These are phyloP conservation scores for Globisporangium polare DNA, from an alignment of 352 stramenopile genomes.

Conservation along the genomic window DNA sequence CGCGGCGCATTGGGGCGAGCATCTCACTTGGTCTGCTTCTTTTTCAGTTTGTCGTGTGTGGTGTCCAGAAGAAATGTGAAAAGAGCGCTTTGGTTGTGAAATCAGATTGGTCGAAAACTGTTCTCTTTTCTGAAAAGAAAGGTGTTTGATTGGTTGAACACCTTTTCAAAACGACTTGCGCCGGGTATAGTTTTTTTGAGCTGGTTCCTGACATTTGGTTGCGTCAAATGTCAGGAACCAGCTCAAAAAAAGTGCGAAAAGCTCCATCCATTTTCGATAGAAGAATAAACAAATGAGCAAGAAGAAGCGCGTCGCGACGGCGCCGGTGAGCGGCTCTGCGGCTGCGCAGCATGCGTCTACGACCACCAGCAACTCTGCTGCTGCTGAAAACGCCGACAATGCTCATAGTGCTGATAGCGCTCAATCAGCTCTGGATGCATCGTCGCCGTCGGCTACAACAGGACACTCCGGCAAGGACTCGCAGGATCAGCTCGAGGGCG, in stretches of 20 bases:
- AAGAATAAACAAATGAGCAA: slow-evolving; percentile 31
- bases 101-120: too few species aligned
- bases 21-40: slow-evolving; percentile 2
- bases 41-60: background rate
- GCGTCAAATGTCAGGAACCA: too few species aligned
- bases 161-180: too few species aligned
- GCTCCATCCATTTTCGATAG: background rate
- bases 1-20: slow-evolving; percentile 7
- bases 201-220: too few species aligned
- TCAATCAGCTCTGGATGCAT: background rate
- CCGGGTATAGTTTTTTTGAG: too few species aligned
- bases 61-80: slow-evolving; percentile 2
- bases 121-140: too few species aligned
- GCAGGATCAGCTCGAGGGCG: background rate
- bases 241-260: too few species aligned
- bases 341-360: background rate
- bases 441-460: background rate
- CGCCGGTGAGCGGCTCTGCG: slow-evolving; percentile 5
- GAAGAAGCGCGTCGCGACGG: slow-evolving; percentile 23
- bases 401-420: background rate
- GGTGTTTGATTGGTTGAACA: too few species aligned
- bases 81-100: background rate
- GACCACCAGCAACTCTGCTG: background rate
- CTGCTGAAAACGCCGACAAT: too few species aligned
- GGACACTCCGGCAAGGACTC: background rate